Conservation (phyloP, 1,139 yeast genomes). For the Geotrichum bryndzae region DNA sequence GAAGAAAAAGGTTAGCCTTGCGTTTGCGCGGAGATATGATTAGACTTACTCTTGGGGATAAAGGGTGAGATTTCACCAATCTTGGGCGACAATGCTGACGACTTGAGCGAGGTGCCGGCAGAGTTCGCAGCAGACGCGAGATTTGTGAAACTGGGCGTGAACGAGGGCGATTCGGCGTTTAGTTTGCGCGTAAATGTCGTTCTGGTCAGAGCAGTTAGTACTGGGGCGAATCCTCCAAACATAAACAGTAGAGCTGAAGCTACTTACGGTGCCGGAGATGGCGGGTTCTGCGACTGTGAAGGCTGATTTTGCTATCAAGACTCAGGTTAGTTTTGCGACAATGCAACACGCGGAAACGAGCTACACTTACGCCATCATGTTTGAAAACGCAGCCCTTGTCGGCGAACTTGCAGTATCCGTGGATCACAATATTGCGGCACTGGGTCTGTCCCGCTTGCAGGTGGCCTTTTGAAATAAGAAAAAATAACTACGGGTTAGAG, state of each 20-base stretch:
- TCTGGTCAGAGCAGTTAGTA: neutral
- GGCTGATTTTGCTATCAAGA: neutral
- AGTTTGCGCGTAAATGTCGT: constrained; percentile 40
- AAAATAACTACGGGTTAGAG: neutral
- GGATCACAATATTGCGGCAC: constrained; percentile 77
- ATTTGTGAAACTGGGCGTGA: constrained; percentile 44
- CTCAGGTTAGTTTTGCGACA: neutral
- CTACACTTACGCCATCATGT: constrained; percentile 41
- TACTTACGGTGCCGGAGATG: constrained; percentile 11
- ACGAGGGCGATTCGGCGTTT: constrained; percentile 60
- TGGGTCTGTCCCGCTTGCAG: constrained; percentile 59
- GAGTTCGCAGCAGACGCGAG: constrained; percentile 7
- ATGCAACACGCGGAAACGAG: neutral
- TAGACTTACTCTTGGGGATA: constrained; percentile 22
- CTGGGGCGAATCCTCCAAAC: neutral
- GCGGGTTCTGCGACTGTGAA: constrained; percentile 1
- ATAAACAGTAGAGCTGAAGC: neutral
- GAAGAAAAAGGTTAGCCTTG: neutral
- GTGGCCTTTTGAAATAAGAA: constrained; percentile 10
- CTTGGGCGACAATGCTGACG: constrained; percentile 19
- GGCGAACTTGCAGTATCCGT: constrained; percentile 85
- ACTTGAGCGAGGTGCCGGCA: neutral
- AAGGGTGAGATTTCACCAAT: constrained; percentile 24
- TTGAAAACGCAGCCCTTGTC: constrained; percentile 84
- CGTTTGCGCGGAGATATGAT: neutral